Base-by-base conservation (phyloP, 2,329 filamentous ascomycete species). In the Trichoderma pleuroti region DNA sequence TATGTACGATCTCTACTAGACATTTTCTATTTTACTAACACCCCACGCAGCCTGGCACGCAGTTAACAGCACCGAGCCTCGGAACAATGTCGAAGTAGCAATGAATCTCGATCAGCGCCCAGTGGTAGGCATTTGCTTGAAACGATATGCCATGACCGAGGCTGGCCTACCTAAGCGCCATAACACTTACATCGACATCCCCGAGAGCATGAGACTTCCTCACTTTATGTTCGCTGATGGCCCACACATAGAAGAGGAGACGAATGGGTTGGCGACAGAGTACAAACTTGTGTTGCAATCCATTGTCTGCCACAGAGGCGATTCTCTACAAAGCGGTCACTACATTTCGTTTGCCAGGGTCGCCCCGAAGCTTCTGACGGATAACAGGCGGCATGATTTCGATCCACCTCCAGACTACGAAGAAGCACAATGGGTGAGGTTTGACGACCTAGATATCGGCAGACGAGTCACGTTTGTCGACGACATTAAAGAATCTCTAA, bases 271-370 rank as follows among this genome's bases (percentile, higher is more conserved):
- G 3, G 92, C 91, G 76, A 90, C 91, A n/a, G 95, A 97, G 73
- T 98, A 98, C 83, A 97, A 98, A 79, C 87, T 98, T 12, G 92
- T 94, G 3, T 83, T 99, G 63, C 94, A 98, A 79, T 95, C 94
- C 0, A 90, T 97, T 3, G 92, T 99, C 21, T 98, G 96, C 77
- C 96, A 99, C 80, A 89, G 94, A 39, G 96, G 96, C 9, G 89
- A 91, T 39, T 94, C 93, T 0, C 86, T 97, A 14, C 89, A 97
- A 76, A 94, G 92, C 16, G 96, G 96, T 0, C 96, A 99, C 78
- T 99, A 99, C 77, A 88, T 98, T 63, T 87, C 93, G 1, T 91
- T 98, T 73, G 91, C 94, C 39, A 88, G 95, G 65, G 92, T 93
- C 4, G 90, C 90, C n/a, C 86, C 83, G 10, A 86, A 86, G 74